These are phyloP conservation scores for Blastobotrys petasosporus DNA, from an alignment of 1,139 yeast genomes.

Conservation along the genomic window DNA sequence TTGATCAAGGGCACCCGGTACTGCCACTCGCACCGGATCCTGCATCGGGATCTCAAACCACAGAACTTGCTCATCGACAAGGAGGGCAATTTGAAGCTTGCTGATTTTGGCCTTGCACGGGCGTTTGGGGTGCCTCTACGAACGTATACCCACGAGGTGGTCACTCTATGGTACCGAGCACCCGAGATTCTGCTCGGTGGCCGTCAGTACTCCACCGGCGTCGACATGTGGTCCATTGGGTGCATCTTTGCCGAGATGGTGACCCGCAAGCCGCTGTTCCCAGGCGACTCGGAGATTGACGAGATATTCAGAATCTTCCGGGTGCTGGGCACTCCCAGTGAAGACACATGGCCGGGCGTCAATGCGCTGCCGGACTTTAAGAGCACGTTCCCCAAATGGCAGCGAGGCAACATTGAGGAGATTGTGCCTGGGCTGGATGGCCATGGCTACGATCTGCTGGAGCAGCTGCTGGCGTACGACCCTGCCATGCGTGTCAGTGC, in stretches of 20 bases:
- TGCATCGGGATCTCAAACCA: conserved; percentile 95
- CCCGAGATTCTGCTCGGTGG: conserved; percentile 96
- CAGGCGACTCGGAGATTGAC: conserved; percentile 97
- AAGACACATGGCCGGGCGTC: conserved; percentile 95
- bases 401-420: conserved; percentile 60
- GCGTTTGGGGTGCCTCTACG: conserved; percentile 96
- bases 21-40: conserved; percentile 91
- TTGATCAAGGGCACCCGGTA: conserved; percentile 87
- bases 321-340: conserved; percentile 90
- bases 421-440: conserved; percentile 74
- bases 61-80: conserved; percentile 90
- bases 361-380: conserved; percentile 90
- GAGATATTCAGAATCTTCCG: conserved; percentile 94
- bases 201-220: conserved; percentile 95
- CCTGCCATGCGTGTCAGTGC: conserved; percentile 95
- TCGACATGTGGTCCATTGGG: conserved; percentile 98
- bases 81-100: conserved; percentile 91
- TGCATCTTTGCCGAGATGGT: conserved; percentile 99
- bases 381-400: conserved; percentile 95
- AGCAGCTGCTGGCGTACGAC: conserved; percentile 77
- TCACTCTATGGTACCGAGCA: conserved; percentile 95
- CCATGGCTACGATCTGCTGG: conserved; percentile 71
- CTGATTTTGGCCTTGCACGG: conserved; percentile 95
- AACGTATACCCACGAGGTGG: conserved; percentile 96
- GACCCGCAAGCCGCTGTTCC: conserved; percentile 88